Evolutionary conservation across 2,329 filamentous ascomycete genomes (phyloP).

Genomic region (Beauveria medogensis): DNA sequence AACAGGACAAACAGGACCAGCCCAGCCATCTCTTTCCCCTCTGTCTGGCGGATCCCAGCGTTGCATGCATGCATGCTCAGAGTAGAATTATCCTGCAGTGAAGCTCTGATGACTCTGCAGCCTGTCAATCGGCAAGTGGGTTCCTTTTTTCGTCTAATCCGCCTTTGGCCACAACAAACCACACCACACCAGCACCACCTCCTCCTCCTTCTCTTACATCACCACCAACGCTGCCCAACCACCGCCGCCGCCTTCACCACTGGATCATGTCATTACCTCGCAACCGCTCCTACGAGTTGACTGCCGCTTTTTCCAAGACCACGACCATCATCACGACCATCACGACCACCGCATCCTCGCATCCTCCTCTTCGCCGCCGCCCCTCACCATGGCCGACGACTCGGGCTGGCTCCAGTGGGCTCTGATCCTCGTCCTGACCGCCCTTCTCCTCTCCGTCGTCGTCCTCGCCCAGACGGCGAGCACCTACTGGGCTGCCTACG

Average conservation of each 20-base stretch:
- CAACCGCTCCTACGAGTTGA: background rate
- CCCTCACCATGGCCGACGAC: conserved; percentile 36
- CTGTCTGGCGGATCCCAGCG: background rate
- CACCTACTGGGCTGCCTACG: conserved; percentile 47
- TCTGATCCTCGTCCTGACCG: conserved; percentile 49
- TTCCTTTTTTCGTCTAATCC: conserved; percentile 1
- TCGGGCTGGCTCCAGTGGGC: conserved; percentile 47
- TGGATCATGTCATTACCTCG: conserved; percentile 6
- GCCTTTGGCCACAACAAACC: background rate
- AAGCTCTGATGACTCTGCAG: background rate
- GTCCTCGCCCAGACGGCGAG: conserved; percentile 44
- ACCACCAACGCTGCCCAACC: conserved; percentile 6
- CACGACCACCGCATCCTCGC: background rate
- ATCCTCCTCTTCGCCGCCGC: background rate
- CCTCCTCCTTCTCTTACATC: conserved; percentile 2
- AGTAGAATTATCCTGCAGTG: background rate
- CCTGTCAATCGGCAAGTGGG: background rate
- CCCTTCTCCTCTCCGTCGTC: conserved; percentile 46
- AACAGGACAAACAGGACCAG: background rate
- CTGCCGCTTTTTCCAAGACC: background rate
- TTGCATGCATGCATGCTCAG: background rate
- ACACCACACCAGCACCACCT: background rate
- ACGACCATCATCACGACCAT: background rate
- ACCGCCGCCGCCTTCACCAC: background rate
- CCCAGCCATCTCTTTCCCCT: conserved; percentile 3